Conservation (phyloP, 176 grass and related monocot species). For the Neostapfia colusana region DNA sequence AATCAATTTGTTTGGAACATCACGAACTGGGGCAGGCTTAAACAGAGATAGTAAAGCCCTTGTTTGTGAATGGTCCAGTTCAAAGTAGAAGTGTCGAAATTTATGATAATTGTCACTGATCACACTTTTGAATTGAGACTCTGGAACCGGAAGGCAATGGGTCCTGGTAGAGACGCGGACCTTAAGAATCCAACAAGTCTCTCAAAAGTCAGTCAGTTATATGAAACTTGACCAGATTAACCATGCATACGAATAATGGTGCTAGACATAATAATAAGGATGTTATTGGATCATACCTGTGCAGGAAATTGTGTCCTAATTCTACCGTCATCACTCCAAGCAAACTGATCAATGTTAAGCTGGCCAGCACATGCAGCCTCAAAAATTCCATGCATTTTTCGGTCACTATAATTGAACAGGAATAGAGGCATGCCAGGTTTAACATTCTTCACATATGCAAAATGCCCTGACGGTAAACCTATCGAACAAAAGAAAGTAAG, state of each 20-base stretch:
- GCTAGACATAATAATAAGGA: too few species aligned
- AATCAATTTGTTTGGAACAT: slow-evolving; percentile 17
- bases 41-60: slow-evolving; percentile 70
- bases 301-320: slow-evolving; percentile 70
- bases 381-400: slow-evolving; percentile 85
- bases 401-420: slow-evolving; percentile 78
- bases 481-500: slow-evolving; percentile 46
- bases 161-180: slow-evolving; percentile 52
- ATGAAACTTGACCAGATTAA: slow-evolving; percentile 36
- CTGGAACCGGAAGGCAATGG: slow-evolving; percentile 56
- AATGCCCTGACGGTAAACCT: slow-evolving; percentile 67
- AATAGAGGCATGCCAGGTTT: slow-evolving; percentile 73
- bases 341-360: slow-evolving; percentile 71
- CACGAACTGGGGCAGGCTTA: slow-evolving; percentile 25
- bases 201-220: slow-evolving; percentile 8
- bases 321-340: slow-evolving; percentile 67
- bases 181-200: slow-evolving; percentile 49
- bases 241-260: too few species aligned
- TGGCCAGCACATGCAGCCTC: slow-evolving; percentile 73
- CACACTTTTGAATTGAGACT: slow-evolving; percentile 59
- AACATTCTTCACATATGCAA: slow-evolving; percentile 78
- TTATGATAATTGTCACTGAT: slow-evolving; percentile 65
- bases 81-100: slow-evolving; percentile 58
- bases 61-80: slow-evolving; percentile 77
- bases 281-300: slow-evolving; percentile 53